Evolutionary conservation across 2,329 filamentous ascomycete genomes (phyloP), one percentile per base, ranked within the genome.

Genomic region (Albophoma yamanashiensis): DNA sequence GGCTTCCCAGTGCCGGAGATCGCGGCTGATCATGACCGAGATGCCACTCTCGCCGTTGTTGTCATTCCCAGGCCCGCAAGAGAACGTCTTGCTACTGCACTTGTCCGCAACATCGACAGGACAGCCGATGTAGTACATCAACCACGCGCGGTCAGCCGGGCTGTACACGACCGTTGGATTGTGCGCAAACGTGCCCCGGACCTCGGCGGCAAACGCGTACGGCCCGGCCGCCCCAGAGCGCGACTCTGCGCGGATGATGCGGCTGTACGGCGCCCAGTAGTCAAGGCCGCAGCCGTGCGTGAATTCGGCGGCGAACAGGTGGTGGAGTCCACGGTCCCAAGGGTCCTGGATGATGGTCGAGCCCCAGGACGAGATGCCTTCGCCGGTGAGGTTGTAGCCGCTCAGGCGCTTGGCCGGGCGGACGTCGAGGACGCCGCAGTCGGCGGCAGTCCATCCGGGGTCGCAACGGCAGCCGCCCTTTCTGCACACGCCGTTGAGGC

Each of bases 301-400:
- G 60, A 81, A 79, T 56, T 80, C 76, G 0, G 77, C 1, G 73
- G 71, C 45, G 53, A 80, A 69, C 0, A 81, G 72, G 58, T 80
- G 78, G 57, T 79, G 78, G 0, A 79, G 67, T 0, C 64, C 20
- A 0, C 68, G 75, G 57, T 81, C 79, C 79, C 45, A 75, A 76
- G 0, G 80, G 14, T 50, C 45, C 45, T 20, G 45, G 45, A 50
- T 58, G 40, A 81, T 78, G 15, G 73, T 73, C 0, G 75, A 76
- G 17, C 78, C 76, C 79, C 78, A 81, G 0, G 78, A 80, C 0
- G 78, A 78, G 56, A 75, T 78, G 20, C 73, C 71, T 1, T 65
- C 67, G 4, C 58, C 62, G 15, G 78, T 80, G 59, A 76, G 68
- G 62, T 81, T 80, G 64, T 81, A 81, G 1, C 78, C 79, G 0